Percentiles rank a stretch among this genome's conserved stretches.
Conservation (phyloP, 2,329 filamentous ascomycete genomes). For the Epicoccum sorghinum region DNA sequence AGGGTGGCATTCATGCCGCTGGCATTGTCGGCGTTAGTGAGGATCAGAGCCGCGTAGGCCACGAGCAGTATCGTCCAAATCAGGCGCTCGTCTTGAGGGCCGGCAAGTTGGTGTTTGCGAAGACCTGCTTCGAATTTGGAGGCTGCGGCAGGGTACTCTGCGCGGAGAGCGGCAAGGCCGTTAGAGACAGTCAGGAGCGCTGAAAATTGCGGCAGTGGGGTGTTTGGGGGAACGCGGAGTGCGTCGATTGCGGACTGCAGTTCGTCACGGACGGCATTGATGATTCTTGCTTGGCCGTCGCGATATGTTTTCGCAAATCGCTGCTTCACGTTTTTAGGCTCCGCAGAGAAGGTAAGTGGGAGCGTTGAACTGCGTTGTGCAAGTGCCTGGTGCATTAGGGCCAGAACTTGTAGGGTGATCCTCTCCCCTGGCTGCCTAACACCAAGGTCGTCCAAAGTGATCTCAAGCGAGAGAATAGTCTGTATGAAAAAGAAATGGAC, state of each 20-base stretch:
- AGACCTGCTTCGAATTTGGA: slow-evolving; percentile 20
- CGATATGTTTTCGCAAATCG: slow-evolving; percentile 52
- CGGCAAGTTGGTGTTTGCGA: slow-evolving; percentile 14
- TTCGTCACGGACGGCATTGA: slow-evolving; percentile 32
- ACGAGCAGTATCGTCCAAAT: slow-evolving; percentile 35
- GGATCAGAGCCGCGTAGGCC: slow-evolving; percentile 21
- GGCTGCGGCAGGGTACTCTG: slow-evolving; percentile 17
- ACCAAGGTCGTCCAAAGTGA: slow-evolving; percentile 20
- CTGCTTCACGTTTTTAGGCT: slow-evolving; percentile 46
- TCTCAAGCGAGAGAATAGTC: slow-evolving; percentile 28
- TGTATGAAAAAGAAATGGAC: slow-evolving; percentile 42
- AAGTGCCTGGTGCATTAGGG: slow-evolving; percentile 32
- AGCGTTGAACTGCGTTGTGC: slow-evolving; percentile 28
- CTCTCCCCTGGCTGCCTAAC: slow-evolving; percentile 21
- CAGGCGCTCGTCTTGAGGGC: slow-evolving; percentile 16
- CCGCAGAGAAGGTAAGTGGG: slow-evolving; percentile 9
- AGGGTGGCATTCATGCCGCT: slow-evolving; percentile 2
- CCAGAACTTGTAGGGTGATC: slow-evolving; percentile 32
- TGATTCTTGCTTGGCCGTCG: slow-evolving; percentile 45
- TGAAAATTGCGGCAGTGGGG: slow-evolving; percentile 5
- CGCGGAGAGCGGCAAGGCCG: slow-evolving; percentile 16
- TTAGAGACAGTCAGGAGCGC: slow-evolving; percentile 23
- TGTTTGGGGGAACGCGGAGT: slow-evolving; percentile 4
- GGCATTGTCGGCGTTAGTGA: slow-evolving; percentile 13
- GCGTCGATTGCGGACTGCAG: slow-evolving; percentile 24